phyloP scores from a whole-genome alignment of 2,329 filamentous ascomycete genomes.

The Tolypocladium pustulatum region DNA sequence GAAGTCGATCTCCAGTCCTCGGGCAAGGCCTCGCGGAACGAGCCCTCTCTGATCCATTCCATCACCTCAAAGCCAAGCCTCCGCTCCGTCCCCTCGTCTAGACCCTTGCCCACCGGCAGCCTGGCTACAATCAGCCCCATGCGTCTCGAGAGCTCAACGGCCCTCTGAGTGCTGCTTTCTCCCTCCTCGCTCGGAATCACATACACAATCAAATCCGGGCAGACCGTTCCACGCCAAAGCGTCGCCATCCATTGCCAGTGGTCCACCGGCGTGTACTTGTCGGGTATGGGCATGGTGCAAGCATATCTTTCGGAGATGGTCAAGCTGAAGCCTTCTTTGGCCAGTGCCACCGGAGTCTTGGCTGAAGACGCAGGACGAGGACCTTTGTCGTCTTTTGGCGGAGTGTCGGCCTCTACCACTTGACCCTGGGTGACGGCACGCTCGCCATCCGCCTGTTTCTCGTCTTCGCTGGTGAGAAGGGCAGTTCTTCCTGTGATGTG shows the following conservation, averaged over 20 bases:
- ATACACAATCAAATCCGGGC: conserved; percentile 70
- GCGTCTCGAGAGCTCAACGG: conserved; percentile 46
- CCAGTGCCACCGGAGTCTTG: conserved; percentile 58
- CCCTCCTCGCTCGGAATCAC: conserved; percentile 32
- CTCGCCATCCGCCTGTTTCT: conserved; percentile 2
- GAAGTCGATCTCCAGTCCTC: conserved; percentile 8
- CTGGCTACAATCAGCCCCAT: conserved; percentile 45
- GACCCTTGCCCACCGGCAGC: conserved; percentile 26
- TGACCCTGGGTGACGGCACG: not conserved
- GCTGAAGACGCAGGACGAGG: conserved; percentile 3
- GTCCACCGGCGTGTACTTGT: conserved; percentile 70
- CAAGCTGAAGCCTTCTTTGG: conserved; percentile 71
- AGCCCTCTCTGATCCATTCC: conserved; percentile 57
- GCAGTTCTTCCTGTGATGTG: conserved; percentile 27
- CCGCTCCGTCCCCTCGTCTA: conserved; percentile 62
- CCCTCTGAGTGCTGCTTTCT: conserved; percentile 25
- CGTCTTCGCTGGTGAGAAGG: not conserved
- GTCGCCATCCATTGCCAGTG: conserved; percentile 98
- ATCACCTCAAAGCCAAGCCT: conserved; percentile 78
- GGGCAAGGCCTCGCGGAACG: conserved; percentile 23
- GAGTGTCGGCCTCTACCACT: conserved; percentile 2
- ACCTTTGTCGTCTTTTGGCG: conserved; percentile 2
- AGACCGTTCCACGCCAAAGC: conserved; percentile 78
- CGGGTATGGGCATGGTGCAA: conserved; percentile 60
- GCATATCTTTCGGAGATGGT: conserved; percentile 69